Evolutionary conservation across 345 rosid species (phyloP).

Genomic region (Nasturtium officinale): DNA sequence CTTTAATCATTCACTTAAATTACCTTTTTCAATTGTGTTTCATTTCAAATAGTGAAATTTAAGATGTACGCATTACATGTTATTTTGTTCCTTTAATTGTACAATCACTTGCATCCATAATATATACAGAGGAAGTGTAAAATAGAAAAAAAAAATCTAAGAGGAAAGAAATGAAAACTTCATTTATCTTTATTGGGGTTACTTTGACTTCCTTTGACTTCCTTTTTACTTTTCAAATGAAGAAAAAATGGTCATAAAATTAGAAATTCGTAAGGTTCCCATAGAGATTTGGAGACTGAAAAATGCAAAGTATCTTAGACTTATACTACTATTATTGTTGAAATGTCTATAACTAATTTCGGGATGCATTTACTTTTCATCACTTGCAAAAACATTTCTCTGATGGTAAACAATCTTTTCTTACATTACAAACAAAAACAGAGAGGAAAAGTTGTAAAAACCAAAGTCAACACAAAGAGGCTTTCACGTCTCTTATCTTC

Average conservation of each 20-base stretch:
- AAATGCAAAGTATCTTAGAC: not conserved
- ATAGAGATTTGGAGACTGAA: not conserved
- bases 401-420: not conserved
- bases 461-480: conserved; percentile 36
- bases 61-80: too few relatives aligned
- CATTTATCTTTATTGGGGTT: not conserved
- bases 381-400: conserved; percentile 2
- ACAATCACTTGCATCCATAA: too few relatives aligned
- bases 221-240: too few relatives aligned
- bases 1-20: too few relatives aligned
- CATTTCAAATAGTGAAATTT: not conserved
- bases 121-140: too few relatives aligned
- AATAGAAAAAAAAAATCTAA: too few relatives aligned
- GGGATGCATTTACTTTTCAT: conserved; percentile 17
- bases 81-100: too few relatives aligned
- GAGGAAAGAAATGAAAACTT: too few relatives aligned
- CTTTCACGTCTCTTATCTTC: conserved; percentile 42
- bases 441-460: not conserved
- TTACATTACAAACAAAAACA: not conserved
- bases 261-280: not conserved
- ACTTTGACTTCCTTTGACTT: not conserved
- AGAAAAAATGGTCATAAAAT: not conserved
- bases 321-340: not conserved
- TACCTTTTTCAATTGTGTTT: not conserved
- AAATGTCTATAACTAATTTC: not conserved